Evolutionary conservation across 2,329 filamentous ascomycete species (phyloP), one percentile per base, ranked within the genome.

Genomic region (Penicillium sclerotiorum): DNA sequence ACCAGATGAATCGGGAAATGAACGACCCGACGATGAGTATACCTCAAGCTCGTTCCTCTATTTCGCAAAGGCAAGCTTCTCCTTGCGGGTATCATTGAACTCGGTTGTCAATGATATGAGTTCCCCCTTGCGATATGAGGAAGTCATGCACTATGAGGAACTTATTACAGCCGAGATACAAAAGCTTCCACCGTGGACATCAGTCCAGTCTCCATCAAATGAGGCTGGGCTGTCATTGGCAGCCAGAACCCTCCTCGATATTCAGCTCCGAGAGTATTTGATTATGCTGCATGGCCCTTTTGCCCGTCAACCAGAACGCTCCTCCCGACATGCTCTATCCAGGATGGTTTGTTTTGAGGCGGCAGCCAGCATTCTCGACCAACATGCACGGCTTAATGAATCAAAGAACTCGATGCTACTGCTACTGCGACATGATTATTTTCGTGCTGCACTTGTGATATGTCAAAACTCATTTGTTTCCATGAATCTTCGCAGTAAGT

Each of bases 271-370:
- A 27, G 64, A 68, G 28, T 65, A 60, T 32, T 51, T 68, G 6
- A 53, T 67, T 15, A 52, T 66, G 36, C 54, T 68, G 3, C 65
- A 68, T 46, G 58, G 60, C 15, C 62, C 65, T 6, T 65, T 66
- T 49, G 60, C 60, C 8, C 51, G 55, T 2, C 47, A 65, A 35
- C 30, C 45, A 11, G 59, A 60, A 17, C 38, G 15, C 9, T 64
- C 58, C 9, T 48, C 62, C n/a, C 50, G 58, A 18, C 56, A 59
- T 47, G 53, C 61, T 15, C 51, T 64, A 18, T 66, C 64, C 6
- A 50, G 62, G 9, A 57, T 61, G 35, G 50, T 63, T 3, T 60
- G 62, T 43, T 52, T 63, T 35, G 52, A 57, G 15, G 53, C 60
- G 4, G 55, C 60, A 7, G 36, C 45, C 6, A 54, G 43, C 2